Evolutionary conservation across 805 yeast genomes (phyloP).

Genomic region (Nakazawaea anatomiae): DNA sequence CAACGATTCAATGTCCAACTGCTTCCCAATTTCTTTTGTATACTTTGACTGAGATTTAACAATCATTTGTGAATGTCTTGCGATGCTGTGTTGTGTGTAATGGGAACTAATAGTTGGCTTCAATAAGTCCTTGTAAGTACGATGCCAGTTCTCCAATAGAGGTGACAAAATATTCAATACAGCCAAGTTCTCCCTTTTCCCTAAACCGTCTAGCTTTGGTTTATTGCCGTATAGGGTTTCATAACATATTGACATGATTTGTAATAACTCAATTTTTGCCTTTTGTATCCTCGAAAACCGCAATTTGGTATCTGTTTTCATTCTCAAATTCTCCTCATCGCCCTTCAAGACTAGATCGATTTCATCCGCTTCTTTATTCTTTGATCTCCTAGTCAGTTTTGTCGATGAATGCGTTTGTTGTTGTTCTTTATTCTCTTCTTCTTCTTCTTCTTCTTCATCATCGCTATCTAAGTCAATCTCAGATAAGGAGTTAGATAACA

Average conservation of each 20-base stretch:
- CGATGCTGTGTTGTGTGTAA: constrained; percentile 16
- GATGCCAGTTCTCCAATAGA: constrained; percentile 72
- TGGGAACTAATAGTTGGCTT: constrained; percentile 36
- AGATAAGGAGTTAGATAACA: constrained; percentile 65
- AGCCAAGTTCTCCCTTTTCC: constrained; percentile 62
- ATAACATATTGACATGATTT: constrained; percentile 76
- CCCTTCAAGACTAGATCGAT: constrained; percentile 20
- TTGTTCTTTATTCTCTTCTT: constrained; percentile 27
- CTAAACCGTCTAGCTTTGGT: constrained; percentile 43
- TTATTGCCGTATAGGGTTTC: constrained; percentile 73
- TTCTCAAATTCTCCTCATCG: constrained; percentile 24
- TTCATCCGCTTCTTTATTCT: constrained; percentile 8
- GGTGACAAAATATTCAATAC: constrained; percentile 71
- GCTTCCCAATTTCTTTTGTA: constrained; percentile 30
- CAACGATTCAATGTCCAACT: constrained; percentile 62
- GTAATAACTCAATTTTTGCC: constrained; percentile 75
- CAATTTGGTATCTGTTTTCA: constrained; percentile 25
- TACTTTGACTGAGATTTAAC: constrained; percentile 29
- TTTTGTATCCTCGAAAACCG: constrained; percentile 57
- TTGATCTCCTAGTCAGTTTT: neutral
- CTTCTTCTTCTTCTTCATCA: constrained; percentile 25
- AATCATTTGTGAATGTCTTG: constrained; percentile 15
- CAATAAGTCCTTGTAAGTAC: constrained; percentile 51
- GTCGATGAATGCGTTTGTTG: neutral
- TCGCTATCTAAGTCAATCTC: constrained; percentile 55